Percentiles rank a stretch among this genome's conserved stretches.
Evolutionary conservation across 2,329 filamentous ascomycete species (phyloP).

Genomic region (Verticillium longisporum): DNA sequence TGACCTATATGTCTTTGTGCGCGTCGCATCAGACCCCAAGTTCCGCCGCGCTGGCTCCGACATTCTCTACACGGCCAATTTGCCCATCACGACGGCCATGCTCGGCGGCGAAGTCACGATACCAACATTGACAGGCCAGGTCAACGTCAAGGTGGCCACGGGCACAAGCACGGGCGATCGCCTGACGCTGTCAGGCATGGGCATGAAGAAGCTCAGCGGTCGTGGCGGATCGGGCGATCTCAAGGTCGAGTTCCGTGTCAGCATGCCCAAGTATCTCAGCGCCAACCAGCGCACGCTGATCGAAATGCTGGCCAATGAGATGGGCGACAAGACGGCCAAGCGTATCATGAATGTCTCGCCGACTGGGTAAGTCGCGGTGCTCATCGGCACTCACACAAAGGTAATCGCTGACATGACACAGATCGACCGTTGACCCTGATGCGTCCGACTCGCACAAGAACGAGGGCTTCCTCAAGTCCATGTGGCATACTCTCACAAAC

Average conservation of each 20-base stretch:
- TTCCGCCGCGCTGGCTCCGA: constrained; percentile 86
- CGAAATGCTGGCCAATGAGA: constrained; percentile 94
- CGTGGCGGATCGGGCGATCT: constrained; percentile 72
- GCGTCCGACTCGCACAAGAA: constrained; percentile 56
- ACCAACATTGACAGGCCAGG: constrained; percentile 83
- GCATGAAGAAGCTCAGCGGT: constrained; percentile 78
- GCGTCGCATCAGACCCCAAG: constrained; percentile 81
- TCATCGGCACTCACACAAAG: background rate
- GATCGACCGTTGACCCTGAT: constrained; percentile 12
- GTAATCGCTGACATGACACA: constrained; percentile 4
- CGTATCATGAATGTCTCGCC: constrained; percentile 78
- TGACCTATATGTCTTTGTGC: constrained; percentile 86
- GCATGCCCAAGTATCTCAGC: constrained; percentile 90
- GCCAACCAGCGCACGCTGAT: constrained; percentile 87
- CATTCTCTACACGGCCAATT: constrained; percentile 83
- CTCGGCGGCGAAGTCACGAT: constrained; percentile 85
- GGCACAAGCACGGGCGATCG: constrained; percentile 90
- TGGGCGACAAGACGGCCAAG: constrained; percentile 87
- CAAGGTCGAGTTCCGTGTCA: constrained; percentile 87
- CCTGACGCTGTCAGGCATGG: constrained; percentile 82
- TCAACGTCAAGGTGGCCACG: constrained; percentile 84
- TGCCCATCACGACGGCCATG: constrained; percentile 87
- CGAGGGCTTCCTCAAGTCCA: constrained; percentile 85
- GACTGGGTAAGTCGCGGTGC: constrained; percentile 33
- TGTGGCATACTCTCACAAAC: constrained; percentile 90